These are phyloP conservation scores for Delitschia confertaspora DNA, from an alignment of 495 filamentous ascomycete species.

Conservation along the genomic window DNA sequence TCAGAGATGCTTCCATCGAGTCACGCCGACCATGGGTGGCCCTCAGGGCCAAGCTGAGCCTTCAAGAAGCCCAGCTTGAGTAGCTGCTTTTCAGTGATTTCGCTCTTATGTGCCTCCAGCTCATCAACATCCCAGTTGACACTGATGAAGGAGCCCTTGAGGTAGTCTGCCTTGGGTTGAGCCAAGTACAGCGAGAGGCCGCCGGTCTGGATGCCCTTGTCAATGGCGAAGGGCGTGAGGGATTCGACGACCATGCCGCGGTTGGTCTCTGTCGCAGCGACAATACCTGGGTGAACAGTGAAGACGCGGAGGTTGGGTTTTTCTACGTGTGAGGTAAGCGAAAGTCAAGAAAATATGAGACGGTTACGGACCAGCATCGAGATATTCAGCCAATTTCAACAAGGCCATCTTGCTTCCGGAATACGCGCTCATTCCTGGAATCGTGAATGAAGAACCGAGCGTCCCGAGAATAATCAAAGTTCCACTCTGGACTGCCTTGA, in stretches of 20 bases:
- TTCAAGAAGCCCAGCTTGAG: conserved; percentile 32
- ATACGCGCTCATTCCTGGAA: conserved; percentile 36
- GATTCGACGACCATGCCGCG: conserved; percentile 25
- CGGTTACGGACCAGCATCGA: conserved; percentile 29
- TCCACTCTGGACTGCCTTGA: conserved; percentile 27
- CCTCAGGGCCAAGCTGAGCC: conserved; percentile 21
- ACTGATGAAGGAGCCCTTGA: conserved; percentile 38
- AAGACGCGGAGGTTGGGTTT: conserved; percentile 37
- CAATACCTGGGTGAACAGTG: conserved; percentile 37
- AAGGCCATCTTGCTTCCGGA: conserved; percentile 35
- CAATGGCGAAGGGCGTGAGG: conserved; percentile 31
- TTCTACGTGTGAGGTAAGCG: conserved; percentile 10
- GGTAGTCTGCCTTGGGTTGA: conserved; percentile 26
- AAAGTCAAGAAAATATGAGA: not conserved
- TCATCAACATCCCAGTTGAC: conserved; percentile 43
- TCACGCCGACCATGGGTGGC: conserved; percentile 12
- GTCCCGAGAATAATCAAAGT: conserved; percentile 40
- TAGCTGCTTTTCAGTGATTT: conserved; percentile 34
- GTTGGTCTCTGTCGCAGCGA: conserved; percentile 32
- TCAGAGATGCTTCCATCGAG: no score
- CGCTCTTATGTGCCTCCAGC: conserved; percentile 36
- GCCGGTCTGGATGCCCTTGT: conserved; percentile 35
- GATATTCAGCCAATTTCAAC: conserved; percentile 30
- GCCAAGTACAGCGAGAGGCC: conserved; percentile 38
- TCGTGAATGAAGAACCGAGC: conserved; percentile 25